phyloP scores from a whole-genome alignment of 345 rosid genomes.

The Noccaea bulbosa region DNA sequence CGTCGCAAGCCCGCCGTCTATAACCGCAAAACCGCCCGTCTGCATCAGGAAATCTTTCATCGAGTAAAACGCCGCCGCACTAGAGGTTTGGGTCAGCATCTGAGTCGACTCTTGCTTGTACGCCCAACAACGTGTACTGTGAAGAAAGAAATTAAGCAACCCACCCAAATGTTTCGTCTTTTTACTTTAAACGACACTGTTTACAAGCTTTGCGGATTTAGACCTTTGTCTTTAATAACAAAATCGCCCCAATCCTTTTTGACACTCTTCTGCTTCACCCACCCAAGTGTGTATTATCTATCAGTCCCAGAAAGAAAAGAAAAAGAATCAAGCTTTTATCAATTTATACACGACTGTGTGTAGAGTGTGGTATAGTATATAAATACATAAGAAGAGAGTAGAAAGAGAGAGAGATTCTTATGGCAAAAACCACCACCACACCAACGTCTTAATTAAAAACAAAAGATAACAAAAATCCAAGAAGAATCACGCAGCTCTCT shows the following conservation, averaged over 20 bases:
- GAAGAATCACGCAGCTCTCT: constrained; percentile 37
- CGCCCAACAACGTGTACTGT: no score
- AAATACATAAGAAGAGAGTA: constrained; percentile 25
- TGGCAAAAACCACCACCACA: constrained; percentile 26
- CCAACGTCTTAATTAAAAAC: constrained; percentile 19
- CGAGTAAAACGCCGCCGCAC: constrained; percentile 29
- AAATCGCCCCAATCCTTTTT: constrained; percentile 6
- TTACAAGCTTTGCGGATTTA: not conserved
- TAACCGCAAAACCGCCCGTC: constrained; percentile 61
- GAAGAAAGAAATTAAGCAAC: no score
- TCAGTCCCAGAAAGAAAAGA: not conserved
- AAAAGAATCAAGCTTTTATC: constrained; percentile 25
- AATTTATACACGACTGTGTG: constrained; percentile 31
- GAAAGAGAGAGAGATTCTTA: constrained; percentile 2
- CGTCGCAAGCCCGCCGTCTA: constrained; percentile 86
- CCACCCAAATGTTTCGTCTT: no score
- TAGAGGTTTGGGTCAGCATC: constrained; percentile 42
- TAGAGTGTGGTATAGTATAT: constrained; percentile 10
- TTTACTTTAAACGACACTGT: no score
- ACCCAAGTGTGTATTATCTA: not conserved
- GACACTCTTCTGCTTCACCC: not conserved
- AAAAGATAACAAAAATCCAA: constrained; percentile 26
- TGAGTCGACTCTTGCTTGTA: not conserved
- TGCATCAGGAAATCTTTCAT: constrained; percentile 59
- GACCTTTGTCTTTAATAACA: constrained; percentile 11